Evolutionary conservation across 2,329 filamentous ascomycete species (phyloP), one percentile per base, ranked within the genome.

Genomic region (Botryotinia convoluta): DNA sequence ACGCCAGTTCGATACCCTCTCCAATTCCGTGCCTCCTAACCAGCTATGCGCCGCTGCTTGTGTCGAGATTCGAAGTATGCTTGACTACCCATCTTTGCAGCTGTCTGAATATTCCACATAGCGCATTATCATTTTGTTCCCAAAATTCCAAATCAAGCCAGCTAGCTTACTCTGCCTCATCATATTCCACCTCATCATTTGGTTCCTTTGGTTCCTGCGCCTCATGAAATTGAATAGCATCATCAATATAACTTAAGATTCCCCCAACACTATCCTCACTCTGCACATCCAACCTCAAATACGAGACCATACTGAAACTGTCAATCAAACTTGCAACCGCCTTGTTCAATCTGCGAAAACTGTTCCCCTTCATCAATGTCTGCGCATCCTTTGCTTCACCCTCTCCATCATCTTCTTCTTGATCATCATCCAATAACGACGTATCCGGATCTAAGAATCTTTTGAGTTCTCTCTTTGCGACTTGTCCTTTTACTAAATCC

Each of bases 221-320:
- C 82, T 98, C 95, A 80, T 97, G 93, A 82, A 89, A 98, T 81
- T 97, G 95, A 77, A 97, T 96, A 42, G 93, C 93, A 83, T 98
- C 94, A 81, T 98, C 95, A 78, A 98, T 96, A 83, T 97, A 94
- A 85, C 94, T 97, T 78, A 98, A 83, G 39, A 97, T 91, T 2
- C 87, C 90, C 1, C 88, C 91, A 6, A 98, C 91, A 80, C 95
- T 98, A 79, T 98, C 94, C 83, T 98, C 95, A 79, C 97, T 91
- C 77, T 96, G 92, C 42, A 91, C 92, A 80, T 98, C 93, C 62
- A 98, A 86, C 84, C 95, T 93, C 73, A 98, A 86, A 81, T 97
- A 99, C 65, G 93, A 97, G 20, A 99, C 93, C 93, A 99, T 97
- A 84, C 94, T 97, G 84, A 98, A 99, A 82, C 94, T 96, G 82